A percentile compares a stretch with the other conserved stretches of the same genome.
Evolutionary conservation across 2,329 filamentous ascomycete genomes (phyloP).

Genomic region (Fusarium sp.): DNA sequence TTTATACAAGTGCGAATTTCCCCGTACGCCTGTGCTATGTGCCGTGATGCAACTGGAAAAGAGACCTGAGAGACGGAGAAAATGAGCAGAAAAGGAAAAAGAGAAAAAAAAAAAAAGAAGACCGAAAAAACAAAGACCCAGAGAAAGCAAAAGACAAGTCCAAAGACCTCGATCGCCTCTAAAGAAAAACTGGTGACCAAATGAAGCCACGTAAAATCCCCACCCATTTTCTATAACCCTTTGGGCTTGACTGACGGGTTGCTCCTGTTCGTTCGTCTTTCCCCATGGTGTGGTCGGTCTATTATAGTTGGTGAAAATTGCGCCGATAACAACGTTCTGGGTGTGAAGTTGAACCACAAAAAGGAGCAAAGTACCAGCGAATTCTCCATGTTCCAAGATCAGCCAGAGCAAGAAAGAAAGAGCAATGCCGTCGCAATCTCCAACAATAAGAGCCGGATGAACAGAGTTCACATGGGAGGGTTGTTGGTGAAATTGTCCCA

Average conservation of each 20-base stretch:
- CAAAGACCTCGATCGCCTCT: neutral
- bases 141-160: neutral
- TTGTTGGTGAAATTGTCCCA: neutral
- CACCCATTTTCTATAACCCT: neutral
- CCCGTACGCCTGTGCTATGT: neutral
- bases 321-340: too few species aligned
- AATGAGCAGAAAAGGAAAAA: neutral
- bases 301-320: neutral
- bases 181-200: neutral
- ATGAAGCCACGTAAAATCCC: neutral
- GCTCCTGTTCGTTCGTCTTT: neutral
- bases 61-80: neutral
- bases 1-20: neutral
- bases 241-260: neutral
- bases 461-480: neutral
- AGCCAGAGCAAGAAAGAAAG: neutral
- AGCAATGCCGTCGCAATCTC: neutral
- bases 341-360: too few species aligned
- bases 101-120: neutral
- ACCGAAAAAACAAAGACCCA: neutral
- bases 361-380: too few species aligned
- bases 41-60: neutral
- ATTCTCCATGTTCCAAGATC: neutral
- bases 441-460: neutral
- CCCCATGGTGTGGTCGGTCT: neutral